Percentiles rank a stretch among this genome's conserved stretches.
Evolutionary conservation across 2,329 filamentous ascomycete species (phyloP).

Genomic region (Coniella lustricola): DNA sequence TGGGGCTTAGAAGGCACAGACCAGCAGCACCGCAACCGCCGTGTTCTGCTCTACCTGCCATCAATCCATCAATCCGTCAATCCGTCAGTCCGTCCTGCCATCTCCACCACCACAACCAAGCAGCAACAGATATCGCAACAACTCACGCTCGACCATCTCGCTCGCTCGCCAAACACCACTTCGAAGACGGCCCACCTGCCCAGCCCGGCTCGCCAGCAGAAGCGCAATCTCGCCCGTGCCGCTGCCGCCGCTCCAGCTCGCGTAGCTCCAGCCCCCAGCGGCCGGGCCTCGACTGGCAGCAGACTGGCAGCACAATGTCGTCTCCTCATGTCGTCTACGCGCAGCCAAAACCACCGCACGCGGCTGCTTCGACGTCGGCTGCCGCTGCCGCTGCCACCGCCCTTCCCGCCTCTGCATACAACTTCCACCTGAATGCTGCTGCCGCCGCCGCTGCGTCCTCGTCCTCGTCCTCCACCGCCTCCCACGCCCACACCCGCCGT

Average conservation of each 20-base stretch:
- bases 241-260: constrained; percentile 3
- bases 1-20: not conserved
- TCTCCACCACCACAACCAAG: no score
- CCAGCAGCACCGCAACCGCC: no score
- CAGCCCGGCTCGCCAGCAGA: no score
- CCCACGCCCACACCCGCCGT: constrained; percentile 9
- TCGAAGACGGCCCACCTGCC: no score
- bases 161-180: no score
- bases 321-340: constrained; percentile 10
- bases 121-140: no score
- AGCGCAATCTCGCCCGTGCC: not conserved
- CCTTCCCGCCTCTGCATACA: constrained; percentile 15
- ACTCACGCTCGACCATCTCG: no score
- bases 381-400: constrained; percentile 6
- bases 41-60: no score
- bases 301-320: constrained; percentile 11
- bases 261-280: constrained; percentile 7
- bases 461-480: constrained; percentile 9
- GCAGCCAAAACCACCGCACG: constrained; percentile 6
- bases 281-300: not conserved
- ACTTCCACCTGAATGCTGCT: constrained; percentile 11
- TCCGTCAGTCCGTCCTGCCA: no score
- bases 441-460: not conserved
- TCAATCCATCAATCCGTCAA: no score
- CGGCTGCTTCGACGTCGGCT: not conserved